phyloP scores from a whole-genome alignment of 1,139 yeast genomes.

The Pichia sp. region DNA sequence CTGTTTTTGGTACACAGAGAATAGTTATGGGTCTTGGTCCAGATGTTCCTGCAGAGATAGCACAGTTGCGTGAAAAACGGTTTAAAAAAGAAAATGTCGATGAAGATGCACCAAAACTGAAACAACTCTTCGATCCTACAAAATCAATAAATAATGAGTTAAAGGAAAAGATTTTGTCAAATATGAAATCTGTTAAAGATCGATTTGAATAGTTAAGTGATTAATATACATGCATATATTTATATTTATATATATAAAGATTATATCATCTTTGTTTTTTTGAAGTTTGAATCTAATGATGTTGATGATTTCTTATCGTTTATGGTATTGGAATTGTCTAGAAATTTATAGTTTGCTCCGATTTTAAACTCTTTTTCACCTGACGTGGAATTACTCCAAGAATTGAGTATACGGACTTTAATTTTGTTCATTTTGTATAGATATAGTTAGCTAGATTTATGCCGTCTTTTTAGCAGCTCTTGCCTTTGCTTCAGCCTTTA shows the following conservation, averaged over 20 bases:
- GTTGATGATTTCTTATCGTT: constrained; percentile 10
- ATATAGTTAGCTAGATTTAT: neutral
- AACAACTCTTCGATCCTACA: constrained; percentile 19
- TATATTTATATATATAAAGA: neutral
- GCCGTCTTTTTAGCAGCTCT: neutral
- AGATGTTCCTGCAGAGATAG: neutral
- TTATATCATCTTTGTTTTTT: neutral
- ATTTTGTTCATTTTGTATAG: neutral
- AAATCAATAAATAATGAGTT: constrained; percentile 23
- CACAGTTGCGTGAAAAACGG: neutral
- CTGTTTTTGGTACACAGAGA: neutral
- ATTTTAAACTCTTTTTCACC: neutral
- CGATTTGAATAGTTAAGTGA: constrained; percentile 17
- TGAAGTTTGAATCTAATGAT: constrained; percentile 9
- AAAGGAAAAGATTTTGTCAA: constrained; percentile 19
- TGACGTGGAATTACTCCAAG: constrained; percentile 5
- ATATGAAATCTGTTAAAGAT: constrained; percentile 12
- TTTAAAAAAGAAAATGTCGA: neutral
- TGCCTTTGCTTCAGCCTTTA: constrained; percentile 10
- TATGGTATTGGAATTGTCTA: constrained; percentile 5
- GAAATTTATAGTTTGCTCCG: neutral
- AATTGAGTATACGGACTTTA: constrained; percentile 1
- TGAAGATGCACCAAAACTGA: constrained; percentile 7
- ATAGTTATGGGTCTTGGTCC: neutral
- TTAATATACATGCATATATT: neutral